Percentiles rank a stretch among this genome's conserved stretches.
Conservation (phyloP, 139 green algal genomes). For the Ulvella scutata region DNA sequence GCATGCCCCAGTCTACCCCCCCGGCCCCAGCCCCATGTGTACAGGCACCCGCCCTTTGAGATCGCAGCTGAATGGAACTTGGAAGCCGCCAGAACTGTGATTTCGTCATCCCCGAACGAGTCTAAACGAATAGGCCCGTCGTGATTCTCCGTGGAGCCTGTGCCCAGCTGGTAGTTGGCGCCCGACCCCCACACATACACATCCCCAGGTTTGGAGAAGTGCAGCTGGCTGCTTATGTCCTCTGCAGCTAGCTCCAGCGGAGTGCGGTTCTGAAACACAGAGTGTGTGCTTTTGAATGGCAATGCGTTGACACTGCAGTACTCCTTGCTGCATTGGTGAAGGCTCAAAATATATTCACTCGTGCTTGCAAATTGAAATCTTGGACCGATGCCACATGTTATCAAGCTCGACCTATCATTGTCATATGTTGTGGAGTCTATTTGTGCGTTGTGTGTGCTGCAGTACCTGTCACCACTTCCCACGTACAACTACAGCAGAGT, state of each 20-base stretch:
- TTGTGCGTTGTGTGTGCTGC: neutral
- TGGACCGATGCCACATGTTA: neutral
- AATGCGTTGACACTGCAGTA: neutral
- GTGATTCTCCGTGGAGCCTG: conserved; percentile 33
- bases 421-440: too few relatives aligned
- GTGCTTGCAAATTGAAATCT: neutral
- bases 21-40: conserved; percentile 73
- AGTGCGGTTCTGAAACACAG: conserved; percentile 28
- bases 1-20: conserved; percentile 58
- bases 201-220: neutral
- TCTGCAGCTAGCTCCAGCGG: conserved; percentile 67
- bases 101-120: neutral
- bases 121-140: neutral
- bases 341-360: too few relatives aligned
- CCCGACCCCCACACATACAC: conserved; percentile 62
- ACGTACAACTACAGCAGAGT: neutral
- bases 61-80: conserved; percentile 83
- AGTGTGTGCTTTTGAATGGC: neutral
- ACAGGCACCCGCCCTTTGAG: conserved; percentile 43
- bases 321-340: neutral
- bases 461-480: neutral
- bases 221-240: conserved; percentile 28
- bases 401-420: neutral
- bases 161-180: conserved; percentile 85
- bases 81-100: conserved; percentile 37